Evolutionary conservation across 805 yeast genomes (phyloP).

Genomic region (Starmera caribaea): DNA sequence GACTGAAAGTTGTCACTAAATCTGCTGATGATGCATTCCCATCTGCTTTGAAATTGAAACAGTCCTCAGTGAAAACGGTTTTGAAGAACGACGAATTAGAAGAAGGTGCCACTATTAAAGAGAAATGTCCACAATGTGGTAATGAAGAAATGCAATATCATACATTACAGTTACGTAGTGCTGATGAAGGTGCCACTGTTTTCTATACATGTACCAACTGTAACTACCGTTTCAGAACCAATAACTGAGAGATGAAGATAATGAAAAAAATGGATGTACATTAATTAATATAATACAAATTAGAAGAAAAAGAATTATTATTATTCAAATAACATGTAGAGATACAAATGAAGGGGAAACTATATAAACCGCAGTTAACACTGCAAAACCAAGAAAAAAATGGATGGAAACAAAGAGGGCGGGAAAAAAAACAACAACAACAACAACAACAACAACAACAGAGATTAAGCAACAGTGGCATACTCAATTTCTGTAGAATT

Average conservation of each 20-base stretch:
- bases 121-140: conserved; percentile 98
- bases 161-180: conserved; percentile 91
- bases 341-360: no score
- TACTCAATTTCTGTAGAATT: conserved; percentile 76
- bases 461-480: conserved; percentile 23
- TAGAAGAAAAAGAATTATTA: no score
- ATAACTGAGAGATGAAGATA: conserved; percentile 40
- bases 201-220: conserved; percentile 93
- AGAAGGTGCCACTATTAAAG: conserved; percentile 95
- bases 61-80: conserved; percentile 84
- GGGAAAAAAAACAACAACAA: no score
- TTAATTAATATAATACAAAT: no score
- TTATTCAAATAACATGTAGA: no score
- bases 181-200: conserved; percentile 99
- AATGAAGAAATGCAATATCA: conserved; percentile 98
- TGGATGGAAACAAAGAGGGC: no score
- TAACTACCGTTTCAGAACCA: conserved; percentile 89
- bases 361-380: no score
- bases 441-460: no score
- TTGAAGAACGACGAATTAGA: conserved; percentile 69
- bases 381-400: no score
- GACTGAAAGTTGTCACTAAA: conserved; percentile 76
- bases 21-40: conserved; percentile 95
- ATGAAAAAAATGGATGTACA: no score
- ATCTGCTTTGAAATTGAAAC: conserved; percentile 66